Base-by-base conservation (phyloP, 495 filamentous ascomycete genomes). In the Tetracladium marchalianum region DNA sequence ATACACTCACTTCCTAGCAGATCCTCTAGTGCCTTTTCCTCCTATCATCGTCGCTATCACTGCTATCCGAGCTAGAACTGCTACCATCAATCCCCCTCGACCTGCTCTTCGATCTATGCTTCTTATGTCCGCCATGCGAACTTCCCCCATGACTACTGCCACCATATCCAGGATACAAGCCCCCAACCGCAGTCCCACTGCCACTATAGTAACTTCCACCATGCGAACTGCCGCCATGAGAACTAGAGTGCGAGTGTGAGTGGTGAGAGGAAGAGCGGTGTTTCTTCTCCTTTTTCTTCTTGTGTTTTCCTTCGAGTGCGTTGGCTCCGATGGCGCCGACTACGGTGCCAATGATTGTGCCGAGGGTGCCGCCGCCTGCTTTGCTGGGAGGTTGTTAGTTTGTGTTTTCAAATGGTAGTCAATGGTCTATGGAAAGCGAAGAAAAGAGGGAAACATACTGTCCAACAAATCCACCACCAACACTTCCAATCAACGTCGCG, bases 291-390 rank as follows among this genome's bases (percentile, higher is more conserved):
- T 67, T 60, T n/a, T 52, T 37, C 31, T 58, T 43, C 52, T 71
- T 65, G 22, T 70, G 49, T 54, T 71, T 68, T 19, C 71, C 56
- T 56, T 74, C 66, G 11, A 77, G 50, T 5, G 69, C 59, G 35
- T 78, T 80, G 13, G 77, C 77, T 0, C 71, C 76, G 1, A 78
- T 61, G 0, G 76, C 77, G 0, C 78, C 78, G 1, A 69, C 73
- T 0, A 75, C 67, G 7, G 66, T 52, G 0, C 76, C 78, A 0
- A 67, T 57, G 1, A 75, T 43, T 7, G 73, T 75, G 7, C 69
- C 73, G 5, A 80, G 49, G 6, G 62, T 56, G 9, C 65, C 66
- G 0, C 74, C 72, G 13, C 71, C 70, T 11, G 63, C 50, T 51
- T 71, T 57, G 31, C 22, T 27, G 3, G 22, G 22, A 7, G 22